Percentiles rank a stretch among this genome's conserved stretches.
Conservation (phyloP, 768 basidiomycete species). For the Royoungia palumana region DNA sequence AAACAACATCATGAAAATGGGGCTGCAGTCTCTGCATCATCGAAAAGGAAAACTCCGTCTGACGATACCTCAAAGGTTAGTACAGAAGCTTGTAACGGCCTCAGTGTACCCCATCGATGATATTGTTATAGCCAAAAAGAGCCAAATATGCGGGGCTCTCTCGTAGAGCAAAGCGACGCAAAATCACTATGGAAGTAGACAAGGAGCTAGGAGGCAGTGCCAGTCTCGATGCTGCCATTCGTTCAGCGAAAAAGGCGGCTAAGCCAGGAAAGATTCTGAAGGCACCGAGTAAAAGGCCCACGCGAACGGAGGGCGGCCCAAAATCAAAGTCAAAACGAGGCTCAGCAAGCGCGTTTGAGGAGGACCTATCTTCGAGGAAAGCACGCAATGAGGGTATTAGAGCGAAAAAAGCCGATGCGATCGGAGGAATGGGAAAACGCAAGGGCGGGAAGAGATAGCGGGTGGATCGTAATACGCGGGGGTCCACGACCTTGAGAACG, state of each 20-base stretch:
- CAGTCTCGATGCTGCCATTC: conserved; percentile 69
- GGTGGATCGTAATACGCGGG: not conserved
- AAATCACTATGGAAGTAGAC: conserved; percentile 81
- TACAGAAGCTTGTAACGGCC: not conserved
- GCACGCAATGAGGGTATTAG: conserved; percentile 54
- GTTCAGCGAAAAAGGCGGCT: conserved; percentile 78
- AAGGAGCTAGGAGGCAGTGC: conserved; percentile 54
- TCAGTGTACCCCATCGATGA: conserved; percentile 4
- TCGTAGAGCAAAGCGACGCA: conserved; percentile 83
- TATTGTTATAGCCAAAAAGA: conserved; percentile 55
- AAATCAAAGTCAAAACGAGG: conserved; percentile 30
- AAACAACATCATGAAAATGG: conserved; percentile 71
- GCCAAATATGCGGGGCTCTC: conserved; percentile 81
- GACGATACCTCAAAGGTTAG: conserved; percentile 42
- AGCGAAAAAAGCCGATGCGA: conserved; percentile 58
- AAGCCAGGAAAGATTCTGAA: conserved; percentile 74
- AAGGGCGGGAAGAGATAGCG: conserved; percentile 36
- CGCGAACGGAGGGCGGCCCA: conserved; percentile 35
- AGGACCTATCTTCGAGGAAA: conserved; percentile 51
- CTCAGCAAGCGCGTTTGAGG: conserved; percentile 49
- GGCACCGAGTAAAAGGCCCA: conserved; percentile 36
- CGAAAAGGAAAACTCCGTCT: conserved; percentile 34
- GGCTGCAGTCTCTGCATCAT: conserved; percentile 36
- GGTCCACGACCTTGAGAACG: not conserved
- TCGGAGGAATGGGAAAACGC: conserved; percentile 53